A percentile compares a stretch with the other conserved stretches of the same genome.
Evolutionary conservation across 306 rosid genomes (phyloP).

Genomic region (Pachyrhizus erosus): DNA sequence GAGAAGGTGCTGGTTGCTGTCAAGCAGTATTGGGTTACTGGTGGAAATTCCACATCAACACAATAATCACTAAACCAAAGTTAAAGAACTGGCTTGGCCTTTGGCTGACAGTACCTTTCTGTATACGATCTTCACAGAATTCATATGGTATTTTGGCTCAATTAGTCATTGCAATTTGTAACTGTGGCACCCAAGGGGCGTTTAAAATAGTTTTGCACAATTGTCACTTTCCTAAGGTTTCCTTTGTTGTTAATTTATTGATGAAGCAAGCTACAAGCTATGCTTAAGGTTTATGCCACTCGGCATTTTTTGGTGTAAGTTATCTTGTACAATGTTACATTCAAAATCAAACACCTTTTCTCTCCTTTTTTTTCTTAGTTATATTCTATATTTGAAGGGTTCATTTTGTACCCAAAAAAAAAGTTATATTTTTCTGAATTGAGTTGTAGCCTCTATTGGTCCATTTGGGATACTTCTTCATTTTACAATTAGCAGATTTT

Average conservation of each 20-base stretch:
- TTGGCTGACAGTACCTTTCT: constrained; percentile 34
- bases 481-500: too few species aligned
- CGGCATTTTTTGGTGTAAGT: constrained; percentile 43
- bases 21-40: constrained; percentile 83
- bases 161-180: constrained; percentile 9
- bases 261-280: constrained; percentile 38
- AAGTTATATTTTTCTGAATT: too few species aligned
- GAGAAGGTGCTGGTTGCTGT: constrained; percentile 83
- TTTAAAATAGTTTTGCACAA: constrained; percentile 35
- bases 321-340: constrained; percentile 35
- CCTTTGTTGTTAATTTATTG: constrained; percentile 29
- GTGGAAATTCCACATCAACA: constrained; percentile 68
- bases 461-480: too few species aligned
- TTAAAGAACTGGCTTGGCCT: constrained; percentile 21
- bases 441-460: too few species aligned
- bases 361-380: background rate
- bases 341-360: constrained; percentile 19
- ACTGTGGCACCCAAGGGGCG: constrained; percentile 29
- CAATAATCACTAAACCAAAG: constrained; percentile 39
- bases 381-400: background rate
- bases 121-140: constrained; percentile 26
- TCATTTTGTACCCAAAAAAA: background rate
- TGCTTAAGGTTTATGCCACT: constrained; percentile 42
- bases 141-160: constrained; percentile 39
- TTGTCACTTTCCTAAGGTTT: background rate